These are phyloP conservation scores for Leavenworthia alabamica DNA, from an alignment of 345 rosid genomes.

Conservation along the genomic window DNA sequence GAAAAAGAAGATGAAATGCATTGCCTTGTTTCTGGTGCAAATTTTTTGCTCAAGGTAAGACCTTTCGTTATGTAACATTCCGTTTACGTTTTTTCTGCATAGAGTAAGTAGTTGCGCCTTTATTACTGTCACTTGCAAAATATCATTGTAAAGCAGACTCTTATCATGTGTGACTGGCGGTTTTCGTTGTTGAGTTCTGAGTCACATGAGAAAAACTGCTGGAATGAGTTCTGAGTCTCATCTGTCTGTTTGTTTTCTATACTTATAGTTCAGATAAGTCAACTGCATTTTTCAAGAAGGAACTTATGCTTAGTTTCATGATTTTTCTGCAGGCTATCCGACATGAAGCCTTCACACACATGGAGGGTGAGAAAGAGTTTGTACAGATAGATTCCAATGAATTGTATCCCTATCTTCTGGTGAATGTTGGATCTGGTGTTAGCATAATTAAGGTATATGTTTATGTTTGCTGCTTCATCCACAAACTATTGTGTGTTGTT, in stretches of 20 bases:
- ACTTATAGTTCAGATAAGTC: not conserved
- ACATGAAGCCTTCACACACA: conserved; percentile 98
- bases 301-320: not conserved
- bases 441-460: conserved; percentile 86
- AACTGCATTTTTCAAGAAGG: not conserved
- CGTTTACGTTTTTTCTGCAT: not conserved
- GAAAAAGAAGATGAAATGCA: conserved; percentile 99
- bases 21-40: conserved; percentile 97
- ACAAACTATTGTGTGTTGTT: not conserved
- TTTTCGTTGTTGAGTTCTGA: conserved; percentile 1
- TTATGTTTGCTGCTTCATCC: conserved; percentile 7
- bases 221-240: not conserved
- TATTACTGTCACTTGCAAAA: not conserved
- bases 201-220: not conserved
- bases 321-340: conserved; percentile 72
- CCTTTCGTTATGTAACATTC: conserved; percentile 10
- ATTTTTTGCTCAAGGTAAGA: conserved; percentile 87
- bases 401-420: conserved; percentile 94
- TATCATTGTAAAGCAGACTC: not conserved
- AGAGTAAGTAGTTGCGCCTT: not conserved
- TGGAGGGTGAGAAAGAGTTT: conserved; percentile 90
- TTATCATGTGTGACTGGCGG: not conserved
- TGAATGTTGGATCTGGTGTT: conserved; percentile 97
- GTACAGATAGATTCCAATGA: conserved; percentile 90
- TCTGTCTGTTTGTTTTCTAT: not conserved